Evolutionary conservation across 768 basidiomycete genomes (phyloP), one percentile per base, ranked within the genome.

Genomic region (Xerocomus brunneocitrinus): DNA sequence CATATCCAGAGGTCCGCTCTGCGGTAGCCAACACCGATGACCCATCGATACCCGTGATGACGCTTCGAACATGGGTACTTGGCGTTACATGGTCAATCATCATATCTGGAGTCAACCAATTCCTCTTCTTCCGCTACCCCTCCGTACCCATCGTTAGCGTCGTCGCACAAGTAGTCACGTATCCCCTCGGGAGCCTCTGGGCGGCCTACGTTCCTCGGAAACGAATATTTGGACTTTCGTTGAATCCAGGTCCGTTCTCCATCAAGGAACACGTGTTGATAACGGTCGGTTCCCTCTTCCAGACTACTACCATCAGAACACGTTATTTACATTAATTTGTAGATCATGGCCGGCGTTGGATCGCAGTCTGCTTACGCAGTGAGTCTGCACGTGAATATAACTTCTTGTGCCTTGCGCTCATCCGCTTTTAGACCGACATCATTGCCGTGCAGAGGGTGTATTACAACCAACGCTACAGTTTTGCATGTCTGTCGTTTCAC

Each of bases 81-180:
- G 93, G 94, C 46, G 52, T 92, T 14, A 56, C 79, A 32, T 89
- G 81, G 78, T 79, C 87, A 4, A 78, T 89, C 34, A 57, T 89
- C 62, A 75, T 83, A 49, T 75, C 83, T 5, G 83, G 81, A 25
- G 67, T 84, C 47, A 87, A 90, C 62, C 87, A 87, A 56, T 86
- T 88, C 71, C 85, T 88, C 71, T 85, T 80, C 76, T 87, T 89
- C 70, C 83, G 85, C 14, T 86, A 81, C 62, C 88, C 89, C 4
- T 77, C 78, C 31, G 82, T 89, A 12, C 72, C 74, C 24, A 76
- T 90, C 55, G 76, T 75, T n/a, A 73, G 75, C 66, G 74, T 88
- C 40, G 83, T 87, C 5, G 87, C 85, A 1, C 87, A 88, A 64
- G 68, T 91, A 38, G 64, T 89, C 22, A 82, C 85, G 1, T 87